A percentile compares a stretch with the other conserved stretches of the same genome.
phyloP scores from a whole-genome alignment of 108 stramenopile genomes.

The Phaeodactylum tricornutum region DNA sequence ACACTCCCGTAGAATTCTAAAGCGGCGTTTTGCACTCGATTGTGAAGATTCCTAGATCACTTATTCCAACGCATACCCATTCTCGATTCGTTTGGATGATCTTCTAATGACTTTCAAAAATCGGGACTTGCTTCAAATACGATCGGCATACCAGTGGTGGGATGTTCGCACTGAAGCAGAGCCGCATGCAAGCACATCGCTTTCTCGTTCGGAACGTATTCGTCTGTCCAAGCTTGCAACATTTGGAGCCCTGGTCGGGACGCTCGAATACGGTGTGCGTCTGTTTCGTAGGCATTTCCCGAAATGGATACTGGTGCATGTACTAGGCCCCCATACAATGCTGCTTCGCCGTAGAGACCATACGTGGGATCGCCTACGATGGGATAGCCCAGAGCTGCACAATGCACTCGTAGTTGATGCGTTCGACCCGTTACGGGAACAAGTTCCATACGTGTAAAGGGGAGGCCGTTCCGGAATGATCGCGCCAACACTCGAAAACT shows the following conservation, averaged over 20 bases:
- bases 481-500: conserved; percentile 37
- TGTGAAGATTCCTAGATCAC: no score
- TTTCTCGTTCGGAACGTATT: conserved; percentile 15
- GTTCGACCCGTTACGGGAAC: conserved; percentile 64
- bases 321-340: conserved; percentile 35
- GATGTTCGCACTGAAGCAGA: conserved; percentile 48
- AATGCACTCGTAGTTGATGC: conserved; percentile 84
- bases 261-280: neutral
- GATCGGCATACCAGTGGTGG: no score
- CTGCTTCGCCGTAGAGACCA: conserved; percentile 59
- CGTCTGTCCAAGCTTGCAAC: conserved; percentile 19
- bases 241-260: conserved; percentile 14
- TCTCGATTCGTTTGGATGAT: no score
- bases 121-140: no score
- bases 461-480: conserved; percentile 15
- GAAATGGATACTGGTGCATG: neutral
- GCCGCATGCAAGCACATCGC: conserved; percentile 73
- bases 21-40: no score
- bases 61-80: no score
- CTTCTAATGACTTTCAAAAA: no score
- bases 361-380: conserved; percentile 81
- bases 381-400: conserved; percentile 76
- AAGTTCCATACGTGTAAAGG: conserved; percentile 53
- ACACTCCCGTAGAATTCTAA: no score
- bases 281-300: neutral